Evolutionary conservation across 2,329 filamentous ascomycete species (phyloP).

Genomic region (Aureobasidium subglaciale): DNA sequence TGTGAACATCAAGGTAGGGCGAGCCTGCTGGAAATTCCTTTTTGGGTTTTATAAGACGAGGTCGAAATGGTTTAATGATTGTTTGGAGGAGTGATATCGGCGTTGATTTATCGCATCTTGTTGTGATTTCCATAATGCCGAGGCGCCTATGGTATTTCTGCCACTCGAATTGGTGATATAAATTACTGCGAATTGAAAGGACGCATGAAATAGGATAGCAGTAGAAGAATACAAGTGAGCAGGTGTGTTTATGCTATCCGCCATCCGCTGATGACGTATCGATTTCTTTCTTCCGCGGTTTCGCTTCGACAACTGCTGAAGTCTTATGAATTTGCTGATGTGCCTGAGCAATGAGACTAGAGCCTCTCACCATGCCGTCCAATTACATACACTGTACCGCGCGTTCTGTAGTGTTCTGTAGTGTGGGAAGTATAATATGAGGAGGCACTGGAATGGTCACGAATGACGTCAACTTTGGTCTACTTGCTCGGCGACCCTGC

Average conservation of each 20-base stretch:
- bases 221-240: background rate
- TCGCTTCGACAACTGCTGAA: background rate
- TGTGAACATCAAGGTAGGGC: slow-evolving; percentile 31
- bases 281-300: background rate
- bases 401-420: too few relatives aligned
- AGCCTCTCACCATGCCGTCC: too few relatives aligned
- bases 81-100: slow-evolving; percentile 32
- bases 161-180: background rate
- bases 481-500: too few relatives aligned
- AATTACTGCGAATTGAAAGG: too few relatives aligned
- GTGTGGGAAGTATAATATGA: too few relatives aligned
- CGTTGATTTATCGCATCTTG: slow-evolving; percentile 29
- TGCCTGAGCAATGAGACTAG: too few relatives aligned
- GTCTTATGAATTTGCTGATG: too few relatives aligned
- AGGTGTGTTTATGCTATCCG: background rate
- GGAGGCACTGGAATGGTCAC: too few relatives aligned
- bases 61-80: slow-evolving; percentile 32
- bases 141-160: background rate
- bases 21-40: slow-evolving; percentile 33
- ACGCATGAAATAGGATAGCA: too few relatives aligned
- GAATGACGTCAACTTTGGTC: too few relatives aligned
- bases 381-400: too few relatives aligned
- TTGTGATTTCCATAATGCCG: background rate
- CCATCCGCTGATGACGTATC: background rate
- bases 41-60: slow-evolving; percentile 29